Evolutionary conservation across 305 asterid genomes (phyloP).

Genomic region (Ilex paraguariensis): DNA sequence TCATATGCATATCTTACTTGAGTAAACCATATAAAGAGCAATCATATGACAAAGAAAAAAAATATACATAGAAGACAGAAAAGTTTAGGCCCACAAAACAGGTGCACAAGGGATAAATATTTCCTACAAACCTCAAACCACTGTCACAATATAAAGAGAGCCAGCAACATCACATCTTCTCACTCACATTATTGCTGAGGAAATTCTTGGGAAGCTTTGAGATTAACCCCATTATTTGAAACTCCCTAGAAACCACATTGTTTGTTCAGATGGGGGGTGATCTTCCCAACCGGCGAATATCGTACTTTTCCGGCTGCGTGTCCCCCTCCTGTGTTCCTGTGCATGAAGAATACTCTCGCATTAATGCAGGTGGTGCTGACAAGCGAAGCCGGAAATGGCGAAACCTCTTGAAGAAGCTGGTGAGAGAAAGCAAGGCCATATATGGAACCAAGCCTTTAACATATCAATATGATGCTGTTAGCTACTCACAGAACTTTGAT

Average conservation of each 20-base stretch:
- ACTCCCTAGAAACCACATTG: neutral
- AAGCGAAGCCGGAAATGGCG: constrained; percentile 26
- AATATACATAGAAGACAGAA: no score
- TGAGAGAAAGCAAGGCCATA: constrained; percentile 60
- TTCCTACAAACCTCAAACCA: no score
- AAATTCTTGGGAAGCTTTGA: neutral
- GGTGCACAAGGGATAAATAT: no score
- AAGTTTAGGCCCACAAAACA: no score
- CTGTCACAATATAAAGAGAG: no score
- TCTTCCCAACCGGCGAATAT: constrained; percentile 9
- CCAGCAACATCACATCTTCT: neutral
- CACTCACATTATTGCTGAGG: neutral
- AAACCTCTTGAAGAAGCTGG: constrained; percentile 44
- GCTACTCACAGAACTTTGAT: constrained; percentile 84
- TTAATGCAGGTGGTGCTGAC: constrained; percentile 9
- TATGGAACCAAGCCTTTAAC: constrained; percentile 36
- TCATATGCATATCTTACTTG: no score
- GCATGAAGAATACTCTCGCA: constrained; percentile 68
- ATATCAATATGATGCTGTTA: constrained; percentile 74
- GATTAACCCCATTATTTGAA: neutral
- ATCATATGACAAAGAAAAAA: no score
- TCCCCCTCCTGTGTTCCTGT: constrained; percentile 70
- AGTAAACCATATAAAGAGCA: no score
- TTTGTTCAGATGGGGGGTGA: constrained; percentile 20
- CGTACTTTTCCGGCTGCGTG: constrained; percentile 33